phyloP scores from a whole-genome alignment of 1,139 yeast species.

The Debaryomycetaceae sp. region DNA sequence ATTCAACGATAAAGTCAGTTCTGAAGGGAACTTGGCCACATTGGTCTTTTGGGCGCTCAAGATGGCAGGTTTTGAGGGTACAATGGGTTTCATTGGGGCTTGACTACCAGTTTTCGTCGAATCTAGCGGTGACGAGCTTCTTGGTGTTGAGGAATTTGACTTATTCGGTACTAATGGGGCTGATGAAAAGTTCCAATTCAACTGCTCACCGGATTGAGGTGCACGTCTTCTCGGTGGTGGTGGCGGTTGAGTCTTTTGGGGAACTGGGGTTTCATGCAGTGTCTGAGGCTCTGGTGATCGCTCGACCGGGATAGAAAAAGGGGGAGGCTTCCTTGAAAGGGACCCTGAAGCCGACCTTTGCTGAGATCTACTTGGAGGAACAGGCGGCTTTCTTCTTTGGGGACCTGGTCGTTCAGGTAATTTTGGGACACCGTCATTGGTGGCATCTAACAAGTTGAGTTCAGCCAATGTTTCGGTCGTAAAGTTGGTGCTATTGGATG shows the following conservation, averaged over 20 bases:
- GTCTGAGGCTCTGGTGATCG: slow-evolving; percentile 5
- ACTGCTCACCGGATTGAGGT: slow-evolving; percentile 18
- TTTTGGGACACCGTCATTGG: slow-evolving; percentile 16
- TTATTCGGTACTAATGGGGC: slow-evolving; percentile 41
- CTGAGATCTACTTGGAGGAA: slow-evolving; percentile 26
- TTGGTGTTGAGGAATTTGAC: slow-evolving; percentile 28
- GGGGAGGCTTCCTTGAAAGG: slow-evolving; percentile 1
- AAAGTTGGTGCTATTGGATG: slow-evolving; percentile 14
- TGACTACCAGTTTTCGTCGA: slow-evolving; percentile 5
- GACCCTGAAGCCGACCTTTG: slow-evolving; percentile 1
- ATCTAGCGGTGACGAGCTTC: slow-evolving; percentile 5
- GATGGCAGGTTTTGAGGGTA: slow-evolving; percentile 35
- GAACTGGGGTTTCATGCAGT: background rate
- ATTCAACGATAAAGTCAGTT: slow-evolving; percentile 9
- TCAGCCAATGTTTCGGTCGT: slow-evolving; percentile 32
- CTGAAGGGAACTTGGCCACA: background rate
- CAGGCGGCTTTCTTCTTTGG: slow-evolving; percentile 32
- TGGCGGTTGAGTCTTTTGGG: slow-evolving; percentile 18
- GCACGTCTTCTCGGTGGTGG: slow-evolving; percentile 23
- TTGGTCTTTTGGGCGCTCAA: slow-evolving; percentile 17
- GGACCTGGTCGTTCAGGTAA: slow-evolving; percentile 16
- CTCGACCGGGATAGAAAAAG: background rate
- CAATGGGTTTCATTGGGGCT: slow-evolving; percentile 7
- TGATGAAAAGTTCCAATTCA: slow-evolving; percentile 27
- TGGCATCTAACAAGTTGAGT: slow-evolving; percentile 34